Percentiles rank a stretch among this genome's conserved stretches.
These are phyloP conservation scores for Fomitiporia mediterranea DNA, from an alignment of 1,284 basidiomycete genomes.

Conservation along the genomic window DNA sequence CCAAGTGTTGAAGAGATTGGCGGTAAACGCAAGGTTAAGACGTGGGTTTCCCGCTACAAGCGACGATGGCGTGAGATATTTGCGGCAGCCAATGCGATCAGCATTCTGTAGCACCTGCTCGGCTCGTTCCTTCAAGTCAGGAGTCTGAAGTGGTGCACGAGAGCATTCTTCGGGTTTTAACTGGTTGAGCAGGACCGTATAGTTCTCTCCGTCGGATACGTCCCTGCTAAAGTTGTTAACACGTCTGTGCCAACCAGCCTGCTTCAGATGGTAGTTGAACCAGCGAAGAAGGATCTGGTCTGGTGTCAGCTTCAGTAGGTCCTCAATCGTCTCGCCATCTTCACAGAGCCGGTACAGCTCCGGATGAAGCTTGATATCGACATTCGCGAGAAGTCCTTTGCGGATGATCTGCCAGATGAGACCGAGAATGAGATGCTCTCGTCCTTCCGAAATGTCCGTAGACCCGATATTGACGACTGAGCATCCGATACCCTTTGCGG, in stretches of 20 bases:
- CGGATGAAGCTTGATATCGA: conserved; percentile 97
- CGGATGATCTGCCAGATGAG: conserved; percentile 99
- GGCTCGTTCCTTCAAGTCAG: conserved; percentile 78
- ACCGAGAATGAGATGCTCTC: conserved; percentile 97
- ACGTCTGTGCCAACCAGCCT: conserved; percentile 87
- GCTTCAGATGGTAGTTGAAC: conserved; percentile 99
- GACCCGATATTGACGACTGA: conserved; percentile 98
- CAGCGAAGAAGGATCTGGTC: conserved; percentile 96
- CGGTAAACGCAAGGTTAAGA: conserved; percentile 97
- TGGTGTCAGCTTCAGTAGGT: conserved; percentile 88
- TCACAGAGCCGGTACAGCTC: conserved; percentile 95
- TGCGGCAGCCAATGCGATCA: conserved; percentile 89
- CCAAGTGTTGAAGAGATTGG: conserved; percentile 97
- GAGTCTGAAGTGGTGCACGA: conserved; percentile 85
- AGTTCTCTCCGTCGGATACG: conserved; percentile 94
- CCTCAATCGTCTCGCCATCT: conserved; percentile 95
- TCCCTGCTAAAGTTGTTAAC: conserved; percentile 98
- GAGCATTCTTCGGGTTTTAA: conserved; percentile 93
- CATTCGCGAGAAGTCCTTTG: conserved; percentile 87
- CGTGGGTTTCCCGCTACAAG: conserved; percentile 96
- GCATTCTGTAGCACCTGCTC: conserved; percentile 95
- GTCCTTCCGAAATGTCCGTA: conserved; percentile 86
- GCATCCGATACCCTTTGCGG: conserved; percentile 96
- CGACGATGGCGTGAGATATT: conserved; percentile 91
- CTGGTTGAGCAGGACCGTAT: conserved; percentile 93